These are phyloP conservation scores for Globisporangium iwayamae DNA, from an alignment of 352 stramenopile genomes.

Conservation along the genomic window DNA sequence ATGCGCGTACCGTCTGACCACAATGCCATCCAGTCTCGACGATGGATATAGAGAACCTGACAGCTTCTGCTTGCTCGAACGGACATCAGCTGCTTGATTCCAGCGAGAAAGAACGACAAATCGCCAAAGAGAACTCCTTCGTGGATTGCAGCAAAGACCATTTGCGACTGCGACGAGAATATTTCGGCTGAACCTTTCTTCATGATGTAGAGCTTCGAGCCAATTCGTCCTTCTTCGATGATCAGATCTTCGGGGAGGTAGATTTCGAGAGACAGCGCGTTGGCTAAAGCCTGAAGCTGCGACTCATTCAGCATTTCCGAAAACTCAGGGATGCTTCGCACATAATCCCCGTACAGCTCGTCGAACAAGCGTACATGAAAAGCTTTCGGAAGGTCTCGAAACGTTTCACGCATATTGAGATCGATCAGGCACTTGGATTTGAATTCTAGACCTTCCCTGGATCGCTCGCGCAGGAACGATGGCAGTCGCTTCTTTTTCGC, in stretches of 20 bases:
- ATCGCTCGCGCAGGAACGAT: slow-evolving; percentile 17
- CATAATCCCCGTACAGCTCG: slow-evolving; percentile 20
- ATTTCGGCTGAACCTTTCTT: slow-evolving; percentile 17
- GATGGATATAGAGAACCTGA: slow-evolving; percentile 19
- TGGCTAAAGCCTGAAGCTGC: slow-evolving; percentile 19
- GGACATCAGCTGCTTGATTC: slow-evolving; percentile 15
- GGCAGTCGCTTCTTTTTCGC: slow-evolving; percentile 21
- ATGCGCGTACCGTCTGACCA: slow-evolving; percentile 17
- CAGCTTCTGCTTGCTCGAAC: slow-evolving; percentile 20
- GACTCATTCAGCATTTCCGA: slow-evolving; percentile 8
- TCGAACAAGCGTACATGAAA: slow-evolving; percentile 22
- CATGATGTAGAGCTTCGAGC: slow-evolving; percentile 22
- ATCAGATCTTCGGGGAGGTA: slow-evolving; percentile 25
- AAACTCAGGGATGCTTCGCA: slow-evolving; percentile 19
- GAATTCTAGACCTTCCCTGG: slow-evolving; percentile 21
- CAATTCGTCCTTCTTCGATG: slow-evolving; percentile 19
- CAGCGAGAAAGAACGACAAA: slow-evolving; percentile 22
- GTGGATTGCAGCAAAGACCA: slow-evolving; percentile 21
- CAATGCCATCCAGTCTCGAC: slow-evolving; percentile 15
- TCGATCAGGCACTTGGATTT: slow-evolving; percentile 22
- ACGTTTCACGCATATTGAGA: slow-evolving; percentile 15
- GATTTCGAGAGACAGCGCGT: slow-evolving; percentile 20
- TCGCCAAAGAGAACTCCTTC: slow-evolving; percentile 23
- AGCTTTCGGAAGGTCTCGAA: slow-evolving; percentile 15
- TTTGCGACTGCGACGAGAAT: slow-evolving; percentile 16